Evolutionary conservation across 345 rosid species (phyloP).

Genomic region (Linum trigynum): DNA sequence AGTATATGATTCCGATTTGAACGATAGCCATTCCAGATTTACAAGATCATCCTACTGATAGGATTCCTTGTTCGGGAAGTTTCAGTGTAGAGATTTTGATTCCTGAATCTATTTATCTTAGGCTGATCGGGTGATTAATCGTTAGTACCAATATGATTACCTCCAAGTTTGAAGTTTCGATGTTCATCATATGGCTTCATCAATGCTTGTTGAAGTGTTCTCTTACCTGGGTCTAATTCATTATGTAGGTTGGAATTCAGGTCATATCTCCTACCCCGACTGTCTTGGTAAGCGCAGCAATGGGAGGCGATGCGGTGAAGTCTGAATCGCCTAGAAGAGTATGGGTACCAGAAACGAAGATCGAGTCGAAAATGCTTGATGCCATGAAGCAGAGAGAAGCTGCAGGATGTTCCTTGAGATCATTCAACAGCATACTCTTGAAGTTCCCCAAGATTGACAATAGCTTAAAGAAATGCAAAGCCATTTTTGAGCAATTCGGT

Average conservation of each 20-base stretch:
- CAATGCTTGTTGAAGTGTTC: not conserved
- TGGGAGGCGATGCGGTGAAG: constrained; percentile 60
- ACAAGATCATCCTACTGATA: too few relatives aligned
- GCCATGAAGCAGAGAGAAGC: constrained; percentile 63
- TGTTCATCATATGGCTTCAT: too few relatives aligned
- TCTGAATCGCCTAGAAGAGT: constrained; percentile 24
- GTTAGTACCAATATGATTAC: too few relatives aligned
- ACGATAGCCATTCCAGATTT: too few relatives aligned
- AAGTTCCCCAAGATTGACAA: constrained; percentile 88
- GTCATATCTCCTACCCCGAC: constrained; percentile 10
- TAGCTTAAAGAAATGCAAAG: constrained; percentile 71
- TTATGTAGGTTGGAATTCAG: constrained; percentile 3
- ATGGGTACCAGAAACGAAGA: constrained; percentile 63
- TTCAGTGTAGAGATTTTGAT: too few relatives aligned
- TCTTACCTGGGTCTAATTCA: constrained; percentile 4
- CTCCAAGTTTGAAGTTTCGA: too few relatives aligned
- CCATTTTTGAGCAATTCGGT: constrained; percentile 81
- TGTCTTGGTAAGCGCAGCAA: constrained; percentile 16
- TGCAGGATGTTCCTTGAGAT: constrained; percentile 54
- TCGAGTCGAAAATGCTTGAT: constrained; percentile 77
- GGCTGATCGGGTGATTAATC: too few relatives aligned
- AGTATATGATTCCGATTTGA: too few relatives aligned
- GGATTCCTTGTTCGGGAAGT: too few relatives aligned
- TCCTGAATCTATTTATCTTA: too few relatives aligned
- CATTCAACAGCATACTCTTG: constrained; percentile 73